phyloP scores from a whole-genome alignment of 2,329 filamentous ascomycete genomes.

The Fusarium sp. region DNA sequence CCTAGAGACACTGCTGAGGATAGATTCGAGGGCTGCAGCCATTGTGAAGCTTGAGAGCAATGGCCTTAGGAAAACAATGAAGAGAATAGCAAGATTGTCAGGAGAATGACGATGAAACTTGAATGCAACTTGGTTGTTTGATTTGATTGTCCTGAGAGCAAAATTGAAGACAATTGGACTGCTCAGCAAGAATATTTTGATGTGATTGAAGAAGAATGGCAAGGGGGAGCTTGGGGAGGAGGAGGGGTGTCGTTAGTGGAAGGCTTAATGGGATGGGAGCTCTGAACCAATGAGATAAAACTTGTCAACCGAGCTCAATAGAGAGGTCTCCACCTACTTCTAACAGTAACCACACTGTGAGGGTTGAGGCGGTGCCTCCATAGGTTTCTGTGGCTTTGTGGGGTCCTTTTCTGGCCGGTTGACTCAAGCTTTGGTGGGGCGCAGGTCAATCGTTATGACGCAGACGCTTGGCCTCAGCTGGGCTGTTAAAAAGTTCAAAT shows the following conservation, averaged over 20 bases:
- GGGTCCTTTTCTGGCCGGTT: slow-evolving; percentile 24
- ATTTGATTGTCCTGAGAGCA: neutral
- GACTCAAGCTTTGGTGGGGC: slow-evolving; percentile 29
- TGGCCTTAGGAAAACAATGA: neutral
- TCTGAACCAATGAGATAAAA: neutral
- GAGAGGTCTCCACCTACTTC: neutral
- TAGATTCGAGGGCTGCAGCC: neutral
- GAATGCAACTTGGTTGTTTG: neutral
- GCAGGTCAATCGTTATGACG: slow-evolving; percentile 21
- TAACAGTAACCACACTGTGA: neutral
- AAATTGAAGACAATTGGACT: neutral
- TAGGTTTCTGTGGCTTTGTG: slow-evolving; percentile 1
- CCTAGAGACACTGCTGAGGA: neutral
- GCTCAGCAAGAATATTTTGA: neutral
- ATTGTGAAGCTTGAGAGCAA: neutral
- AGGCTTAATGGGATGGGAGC: no score
- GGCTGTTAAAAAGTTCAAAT: slow-evolving; percentile 21
- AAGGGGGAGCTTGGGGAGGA: neutral
- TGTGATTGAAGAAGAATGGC: neutral
- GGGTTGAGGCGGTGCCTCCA: neutral
- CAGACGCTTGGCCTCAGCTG: slow-evolving; percentile 11
- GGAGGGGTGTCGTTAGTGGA: neutral
- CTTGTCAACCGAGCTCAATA: neutral
- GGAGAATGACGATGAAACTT: neutral
- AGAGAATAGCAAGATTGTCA: neutral